phyloP scores from a whole-genome alignment of 768 basidiomycete genomes.

The Cystofilobasidium ferigula region DNA sequence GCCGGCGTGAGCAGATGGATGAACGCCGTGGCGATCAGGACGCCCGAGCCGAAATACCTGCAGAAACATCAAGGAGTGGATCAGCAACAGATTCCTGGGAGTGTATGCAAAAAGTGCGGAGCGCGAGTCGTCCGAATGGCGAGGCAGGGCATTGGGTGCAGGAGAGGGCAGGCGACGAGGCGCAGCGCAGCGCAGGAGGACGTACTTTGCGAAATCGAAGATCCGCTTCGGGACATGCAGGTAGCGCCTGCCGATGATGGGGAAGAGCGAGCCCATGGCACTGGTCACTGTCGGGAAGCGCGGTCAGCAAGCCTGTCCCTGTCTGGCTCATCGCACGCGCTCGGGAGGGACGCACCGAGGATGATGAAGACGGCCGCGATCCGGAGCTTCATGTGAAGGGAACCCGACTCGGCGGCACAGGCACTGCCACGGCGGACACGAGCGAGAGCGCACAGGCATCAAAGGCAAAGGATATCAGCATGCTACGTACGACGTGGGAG shows the following conservation, averaged over 20 bases:
- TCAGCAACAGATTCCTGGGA: too few species aligned
- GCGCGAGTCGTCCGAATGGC: too few species aligned
- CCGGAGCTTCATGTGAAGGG: background rate
- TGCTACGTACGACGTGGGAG: too few species aligned
- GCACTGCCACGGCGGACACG: background rate
- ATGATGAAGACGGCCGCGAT: constrained; percentile 23
- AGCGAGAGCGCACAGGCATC: background rate
- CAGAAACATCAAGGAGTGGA: background rate
- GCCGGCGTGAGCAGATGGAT: constrained; percentile 72
- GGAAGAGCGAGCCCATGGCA: constrained; percentile 7
- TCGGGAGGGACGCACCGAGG: background rate
- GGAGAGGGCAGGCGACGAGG: background rate
- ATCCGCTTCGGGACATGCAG: background rate
- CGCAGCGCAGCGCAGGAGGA: background rate
- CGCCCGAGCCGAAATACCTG: constrained; percentile 1
- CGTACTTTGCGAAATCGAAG: constrained; percentile 21
- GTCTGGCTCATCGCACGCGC: background rate
- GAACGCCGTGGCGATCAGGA: constrained; percentile 34
- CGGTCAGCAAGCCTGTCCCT: background rate
- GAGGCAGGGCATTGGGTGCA: too few species aligned
- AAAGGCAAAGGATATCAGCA: too few species aligned
- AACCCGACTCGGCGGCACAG: background rate
- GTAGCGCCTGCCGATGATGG: constrained; percentile 17
- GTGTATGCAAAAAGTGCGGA: too few species aligned
- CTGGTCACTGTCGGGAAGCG: background rate